phyloP scores from a whole-genome alignment of 1,284 basidiomycete genomes.

The Leccinum subfulvum region DNA sequence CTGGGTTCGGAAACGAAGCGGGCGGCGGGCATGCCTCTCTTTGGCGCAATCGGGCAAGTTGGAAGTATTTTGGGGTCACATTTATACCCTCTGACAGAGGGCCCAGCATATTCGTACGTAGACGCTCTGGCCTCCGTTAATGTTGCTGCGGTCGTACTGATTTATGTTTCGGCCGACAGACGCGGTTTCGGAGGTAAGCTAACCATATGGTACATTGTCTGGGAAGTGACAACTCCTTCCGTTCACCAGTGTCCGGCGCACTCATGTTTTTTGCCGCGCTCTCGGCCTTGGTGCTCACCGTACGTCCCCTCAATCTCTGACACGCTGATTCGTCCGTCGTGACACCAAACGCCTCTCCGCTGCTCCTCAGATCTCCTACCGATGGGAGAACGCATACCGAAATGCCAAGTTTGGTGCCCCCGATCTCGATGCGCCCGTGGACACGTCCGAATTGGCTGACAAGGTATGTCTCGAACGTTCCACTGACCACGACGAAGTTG shows the following conservation, averaged over 20 bases:
- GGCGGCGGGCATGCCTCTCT: conserved; percentile 71
- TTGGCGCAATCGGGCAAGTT: conserved; percentile 73
- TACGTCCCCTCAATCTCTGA: conserved; percentile 32
- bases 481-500: neutral
- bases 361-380: conserved; percentile 53
- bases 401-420: conserved; percentile 56
- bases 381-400: conserved; percentile 56
- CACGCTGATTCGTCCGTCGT: neutral
- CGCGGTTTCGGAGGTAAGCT: conserved; percentile 29
- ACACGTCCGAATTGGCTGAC: conserved; percentile 48
- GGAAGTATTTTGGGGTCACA: conserved; percentile 74
- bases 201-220: neutral
- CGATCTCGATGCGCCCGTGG: conserved; percentile 48
- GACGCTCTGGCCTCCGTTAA: no score
- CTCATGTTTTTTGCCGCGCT: conserved; percentile 59
- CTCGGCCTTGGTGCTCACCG: conserved; percentile 52
- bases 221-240: neutral
- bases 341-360: neutral
- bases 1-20: conserved; percentile 77
- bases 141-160: conserved; percentile 4
- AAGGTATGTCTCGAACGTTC: neutral
- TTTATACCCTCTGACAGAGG: conserved; percentile 62
- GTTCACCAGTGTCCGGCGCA: conserved; percentile 46
- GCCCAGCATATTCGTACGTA: conserved; percentile 60
- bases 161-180: conserved; percentile 9